Percentiles rank a stretch among this genome's conserved stretches.
phyloP scores from a whole-genome alignment of 192 early-diverging fungal species.

The Podila epigama region DNA sequence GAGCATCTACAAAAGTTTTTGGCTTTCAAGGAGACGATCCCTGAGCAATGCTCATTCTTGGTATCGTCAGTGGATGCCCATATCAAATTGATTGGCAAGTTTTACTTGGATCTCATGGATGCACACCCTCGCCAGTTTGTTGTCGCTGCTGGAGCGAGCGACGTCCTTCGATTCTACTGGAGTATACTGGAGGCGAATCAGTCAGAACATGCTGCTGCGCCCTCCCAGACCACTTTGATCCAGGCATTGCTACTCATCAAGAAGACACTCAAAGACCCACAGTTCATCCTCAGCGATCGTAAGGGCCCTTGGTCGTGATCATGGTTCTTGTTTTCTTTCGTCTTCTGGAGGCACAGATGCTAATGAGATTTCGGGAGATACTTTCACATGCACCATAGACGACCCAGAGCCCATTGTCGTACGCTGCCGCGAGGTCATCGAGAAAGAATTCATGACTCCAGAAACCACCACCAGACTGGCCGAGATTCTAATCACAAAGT shows the following conservation, averaged over 20 bases:
- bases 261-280: conserved; percentile 65
- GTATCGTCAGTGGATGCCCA: conserved; percentile 51
- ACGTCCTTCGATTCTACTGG: conserved; percentile 83
- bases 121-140: conserved; percentile 72
- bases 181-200: conserved; percentile 51
- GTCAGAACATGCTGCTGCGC: conserved; percentile 22
- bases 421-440: conserved; percentile 63
- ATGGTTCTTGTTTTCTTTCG: not conserved
- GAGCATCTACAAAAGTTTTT: conserved; percentile 65
- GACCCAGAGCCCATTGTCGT: conserved; percentile 59
- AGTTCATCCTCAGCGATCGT: conserved; percentile 51
- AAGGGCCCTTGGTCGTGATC: not conserved
- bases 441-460: conserved; percentile 71
- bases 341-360: not conserved
- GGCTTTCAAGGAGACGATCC: conserved; percentile 41
- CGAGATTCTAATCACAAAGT: conserved; percentile 78
- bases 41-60: conserved; percentile 47
- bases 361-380: not conserved
- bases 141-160: conserved; percentile 61
- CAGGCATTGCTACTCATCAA: conserved; percentile 77
- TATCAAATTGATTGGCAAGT: conserved; percentile 75
- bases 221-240: conserved; percentile 58
- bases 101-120: conserved; percentile 79
- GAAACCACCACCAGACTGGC: conserved; percentile 69
- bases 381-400: no score